Conservation (phyloP, 495 filamentous ascomycete genomes). For the Paragyromitra xinjiangensis region DNA sequence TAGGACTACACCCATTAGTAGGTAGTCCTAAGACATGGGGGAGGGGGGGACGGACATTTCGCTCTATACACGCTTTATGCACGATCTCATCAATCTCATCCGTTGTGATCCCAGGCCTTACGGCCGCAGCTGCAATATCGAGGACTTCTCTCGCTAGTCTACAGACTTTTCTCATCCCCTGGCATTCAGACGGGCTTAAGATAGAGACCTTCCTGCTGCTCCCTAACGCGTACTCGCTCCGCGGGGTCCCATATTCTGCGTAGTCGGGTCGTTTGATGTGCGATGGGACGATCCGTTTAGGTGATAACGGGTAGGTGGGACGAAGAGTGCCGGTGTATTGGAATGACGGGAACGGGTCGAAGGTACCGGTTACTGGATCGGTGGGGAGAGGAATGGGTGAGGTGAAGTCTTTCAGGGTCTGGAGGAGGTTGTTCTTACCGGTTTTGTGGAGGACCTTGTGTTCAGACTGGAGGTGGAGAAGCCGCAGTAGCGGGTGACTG, state of each 20-base stretch:
- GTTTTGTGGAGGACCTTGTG: conserved; percentile 92
- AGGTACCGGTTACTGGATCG: conserved; percentile 87
- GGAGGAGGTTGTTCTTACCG: conserved; percentile 59
- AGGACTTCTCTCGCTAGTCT: conserved; percentile 87
- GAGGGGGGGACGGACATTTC: conserved; percentile 70
- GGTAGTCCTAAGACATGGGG: no score
- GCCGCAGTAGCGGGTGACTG: conserved; percentile 16
- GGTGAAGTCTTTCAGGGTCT: conserved; percentile 71
- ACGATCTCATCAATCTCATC: conserved; percentile 96
- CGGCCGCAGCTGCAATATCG: conserved; percentile 83
- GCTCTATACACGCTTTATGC: conserved; percentile 92
- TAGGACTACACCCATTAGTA: conserved; percentile 72
- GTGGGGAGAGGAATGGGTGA: conserved; percentile 83
- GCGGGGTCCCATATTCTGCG: conserved; percentile 80
- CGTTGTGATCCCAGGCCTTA: conserved; percentile 89
- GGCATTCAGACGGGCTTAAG: conserved; percentile 78
- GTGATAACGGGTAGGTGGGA: conserved; percentile 88
- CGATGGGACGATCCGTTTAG: conserved; percentile 75
- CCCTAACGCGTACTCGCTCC: conserved; percentile 74
- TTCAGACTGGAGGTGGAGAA: conserved; percentile 65
- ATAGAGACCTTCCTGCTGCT: conserved; percentile 81
- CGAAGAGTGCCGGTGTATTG: conserved; percentile 80
- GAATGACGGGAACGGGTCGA: conserved; percentile 90
- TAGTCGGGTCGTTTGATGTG: conserved; percentile 87
- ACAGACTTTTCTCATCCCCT: conserved; percentile 94